Evolutionary conservation across 164 flowering plant species (phyloP).

Genomic region (Piper betle): DNA sequence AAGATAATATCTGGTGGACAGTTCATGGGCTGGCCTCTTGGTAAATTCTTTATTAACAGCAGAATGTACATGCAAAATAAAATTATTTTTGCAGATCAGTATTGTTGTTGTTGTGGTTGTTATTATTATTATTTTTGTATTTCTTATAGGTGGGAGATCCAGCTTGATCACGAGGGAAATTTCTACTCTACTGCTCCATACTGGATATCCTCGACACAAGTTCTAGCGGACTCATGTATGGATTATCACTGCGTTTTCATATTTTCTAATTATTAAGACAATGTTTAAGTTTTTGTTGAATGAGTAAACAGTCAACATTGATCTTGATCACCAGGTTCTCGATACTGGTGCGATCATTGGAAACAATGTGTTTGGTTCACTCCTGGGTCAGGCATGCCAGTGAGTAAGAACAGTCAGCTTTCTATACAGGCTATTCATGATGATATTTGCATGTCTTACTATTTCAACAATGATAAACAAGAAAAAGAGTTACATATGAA

Average conservation of each 20-base stretch:
- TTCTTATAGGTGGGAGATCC: slow-evolving; percentile 78
- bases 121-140: neutral
- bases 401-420: slow-evolving; percentile 46
- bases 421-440: slow-evolving; percentile 49
- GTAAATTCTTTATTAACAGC: slow-evolving; percentile 20
- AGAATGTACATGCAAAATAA: neutral
- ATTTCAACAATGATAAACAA: slow-evolving; percentile 18
- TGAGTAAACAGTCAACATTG: neutral
- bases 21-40: slow-evolving; percentile 82
- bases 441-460: slow-evolving; percentile 55
- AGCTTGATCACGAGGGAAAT: slow-evolving; percentile 79
- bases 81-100: no score
- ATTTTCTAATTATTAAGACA: neutral
- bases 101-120: neutral
- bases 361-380: slow-evolving; percentile 90
- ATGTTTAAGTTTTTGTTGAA: neutral
- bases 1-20: slow-evolving; percentile 51
- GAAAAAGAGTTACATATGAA: slow-evolving; percentile 9
- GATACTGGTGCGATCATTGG: slow-evolving; percentile 96
- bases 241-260: slow-evolving; percentile 16
- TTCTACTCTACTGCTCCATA: slow-evolving; percentile 84
- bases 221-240: slow-evolving; percentile 10
- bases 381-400: slow-evolving; percentile 40
- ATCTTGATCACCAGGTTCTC: slow-evolving; percentile 22
- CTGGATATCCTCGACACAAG: slow-evolving; percentile 38